These are phyloP conservation scores for Paramecium tetraurelia DNA, from an alignment of 73 alveolate genomes.

Conservation along the genomic window DNA sequence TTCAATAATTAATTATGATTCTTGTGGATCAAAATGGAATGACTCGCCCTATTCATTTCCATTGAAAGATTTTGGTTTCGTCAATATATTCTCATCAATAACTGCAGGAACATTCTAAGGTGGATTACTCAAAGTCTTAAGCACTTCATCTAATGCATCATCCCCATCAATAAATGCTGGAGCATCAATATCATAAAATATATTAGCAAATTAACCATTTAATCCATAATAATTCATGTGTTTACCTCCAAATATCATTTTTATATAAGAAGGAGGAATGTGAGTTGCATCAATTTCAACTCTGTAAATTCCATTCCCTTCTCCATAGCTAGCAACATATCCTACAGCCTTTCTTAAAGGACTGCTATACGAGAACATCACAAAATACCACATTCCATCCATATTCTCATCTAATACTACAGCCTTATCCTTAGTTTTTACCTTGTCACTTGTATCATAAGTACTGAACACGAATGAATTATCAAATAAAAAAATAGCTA, in stretches of 20 bases:
- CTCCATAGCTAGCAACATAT: conserved; percentile 9
- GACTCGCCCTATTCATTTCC: conserved; percentile 10
- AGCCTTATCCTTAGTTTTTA: neutral
- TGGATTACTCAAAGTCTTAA: neutral
- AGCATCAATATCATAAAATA: conserved; percentile 23
- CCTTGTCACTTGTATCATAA: neutral
- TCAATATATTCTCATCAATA: neutral
- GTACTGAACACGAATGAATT: conserved; percentile 7
- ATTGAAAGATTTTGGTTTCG: neutral
- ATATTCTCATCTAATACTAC: neutral
- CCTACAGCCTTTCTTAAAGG: conserved; percentile 21
- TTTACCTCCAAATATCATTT: conserved; percentile 20
- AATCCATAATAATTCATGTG: neutral
- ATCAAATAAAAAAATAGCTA: neutral
- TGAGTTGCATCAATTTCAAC: neutral
- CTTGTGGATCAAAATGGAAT: neutral
- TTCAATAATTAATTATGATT: conserved; percentile 3
- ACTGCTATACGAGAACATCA: conserved; percentile 7
- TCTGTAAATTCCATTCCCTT: conserved; percentile 1
- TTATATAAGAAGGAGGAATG: conserved; percentile 18
- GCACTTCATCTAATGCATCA: neutral
- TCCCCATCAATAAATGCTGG: conserved; percentile 32
- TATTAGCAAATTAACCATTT: conserved; percentile 38
- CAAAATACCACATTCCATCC: conserved; percentile 45
- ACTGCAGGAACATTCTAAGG: neutral